Percentiles rank a stretch among this genome's conserved stretches.
phyloP scores from a whole-genome alignment of 2,329 filamentous ascomycete genomes.

The Ophiocordyceps sinensis region DNA sequence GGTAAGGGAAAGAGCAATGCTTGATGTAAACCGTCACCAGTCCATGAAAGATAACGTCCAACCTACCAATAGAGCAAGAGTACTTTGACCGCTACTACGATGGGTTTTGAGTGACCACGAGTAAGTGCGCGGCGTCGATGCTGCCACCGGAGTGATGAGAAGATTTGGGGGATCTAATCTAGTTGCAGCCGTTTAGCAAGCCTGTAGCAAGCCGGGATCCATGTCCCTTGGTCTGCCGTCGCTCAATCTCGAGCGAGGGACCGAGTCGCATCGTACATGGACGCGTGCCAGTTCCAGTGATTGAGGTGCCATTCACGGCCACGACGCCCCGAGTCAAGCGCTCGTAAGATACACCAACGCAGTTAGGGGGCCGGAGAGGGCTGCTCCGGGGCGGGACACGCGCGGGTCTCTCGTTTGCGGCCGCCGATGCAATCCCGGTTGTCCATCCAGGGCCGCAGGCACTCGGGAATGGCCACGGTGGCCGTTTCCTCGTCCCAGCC shows the following conservation, averaged over 20 bases:
- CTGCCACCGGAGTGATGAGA: too few relatives aligned
- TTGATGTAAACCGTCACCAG: slow-evolving; percentile 12
- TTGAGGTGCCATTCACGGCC: too few relatives aligned
- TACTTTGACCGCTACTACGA: background rate
- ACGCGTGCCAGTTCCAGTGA: too few relatives aligned
- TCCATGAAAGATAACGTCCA: slow-evolving; percentile 7
- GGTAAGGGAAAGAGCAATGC: slow-evolving; percentile 15
- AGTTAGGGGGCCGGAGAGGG: too few relatives aligned
- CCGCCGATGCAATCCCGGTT: slow-evolving; percentile 49
- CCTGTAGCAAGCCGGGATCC: too few relatives aligned
- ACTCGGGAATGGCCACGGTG: slow-evolving; percentile 63
- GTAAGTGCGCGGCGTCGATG: background rate
- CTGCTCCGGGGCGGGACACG: background rate
- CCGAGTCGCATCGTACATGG: too few relatives aligned
- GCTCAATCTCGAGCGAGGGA: too few relatives aligned
- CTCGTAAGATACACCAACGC: too few relatives aligned
- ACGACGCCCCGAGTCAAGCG: too few relatives aligned
- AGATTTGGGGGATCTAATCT: too few relatives aligned
- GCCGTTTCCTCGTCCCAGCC: slow-evolving; percentile 62
- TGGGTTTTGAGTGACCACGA: background rate
- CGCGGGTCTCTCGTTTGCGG: slow-evolving; percentile 8
- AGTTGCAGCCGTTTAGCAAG: too few relatives aligned
- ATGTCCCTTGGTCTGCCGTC: too few relatives aligned
- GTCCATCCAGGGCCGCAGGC: slow-evolving; percentile 73
- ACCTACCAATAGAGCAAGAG: slow-evolving; percentile 8